Percentiles rank a stretch among this genome's conserved stretches.
These are phyloP conservation scores for Trichoderma reesei DNA, from an alignment of 495 filamentous ascomycete species.

Conservation along the genomic window DNA sequence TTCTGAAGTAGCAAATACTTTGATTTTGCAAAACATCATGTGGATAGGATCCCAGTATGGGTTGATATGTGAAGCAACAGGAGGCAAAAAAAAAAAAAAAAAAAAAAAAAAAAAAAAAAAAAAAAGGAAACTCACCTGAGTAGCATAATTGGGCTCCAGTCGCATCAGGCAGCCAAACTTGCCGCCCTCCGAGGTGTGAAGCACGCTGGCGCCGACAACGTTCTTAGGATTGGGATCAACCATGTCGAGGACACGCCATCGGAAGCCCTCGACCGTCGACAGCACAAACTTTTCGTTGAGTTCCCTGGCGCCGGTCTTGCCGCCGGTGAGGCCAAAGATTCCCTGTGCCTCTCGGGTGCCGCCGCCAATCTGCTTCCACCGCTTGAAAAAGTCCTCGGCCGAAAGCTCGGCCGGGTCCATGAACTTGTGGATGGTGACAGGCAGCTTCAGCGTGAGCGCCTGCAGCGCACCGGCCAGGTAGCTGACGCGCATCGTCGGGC, in stretches of 20 bases:
- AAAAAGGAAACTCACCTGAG: slow-evolving; percentile 49
- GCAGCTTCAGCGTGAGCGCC: slow-evolving; percentile 83
- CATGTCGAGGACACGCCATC: slow-evolving; percentile 45
- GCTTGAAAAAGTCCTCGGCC: slow-evolving; percentile 93
- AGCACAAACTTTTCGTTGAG: slow-evolving; percentile 50
- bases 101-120: not conserved
- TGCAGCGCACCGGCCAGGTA: slow-evolving; percentile 93
- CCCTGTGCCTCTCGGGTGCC: slow-evolving; percentile 75
- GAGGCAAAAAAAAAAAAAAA: too few species aligned
- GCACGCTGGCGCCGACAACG: slow-evolving; percentile 23
- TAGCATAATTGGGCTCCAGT: slow-evolving; percentile 88
- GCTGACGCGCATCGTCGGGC: slow-evolving; percentile 85
- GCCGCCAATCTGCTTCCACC: slow-evolving; percentile 97
- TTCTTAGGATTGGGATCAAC: slow-evolving; percentile 22
- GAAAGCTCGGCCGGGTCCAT: slow-evolving; percentile 82
- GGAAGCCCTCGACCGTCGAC: slow-evolving; percentile 64
- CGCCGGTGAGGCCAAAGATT: slow-evolving; percentile 59
- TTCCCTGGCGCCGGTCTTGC: slow-evolving; percentile 42
- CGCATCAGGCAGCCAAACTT: slow-evolving; percentile 92
- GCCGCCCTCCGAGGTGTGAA: slow-evolving; percentile 57
- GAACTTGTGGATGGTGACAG: slow-evolving; percentile 84
- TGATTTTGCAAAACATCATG: slow-evolving; percentile 4
- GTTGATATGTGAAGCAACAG: too few species aligned
- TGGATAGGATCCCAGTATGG: not conserved
- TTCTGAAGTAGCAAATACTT: slow-evolving; percentile 9